These are phyloP conservation scores for Tothia fuscella DNA, from an alignment of 2,329 filamentous ascomycete genomes.

Conservation along the genomic window DNA sequence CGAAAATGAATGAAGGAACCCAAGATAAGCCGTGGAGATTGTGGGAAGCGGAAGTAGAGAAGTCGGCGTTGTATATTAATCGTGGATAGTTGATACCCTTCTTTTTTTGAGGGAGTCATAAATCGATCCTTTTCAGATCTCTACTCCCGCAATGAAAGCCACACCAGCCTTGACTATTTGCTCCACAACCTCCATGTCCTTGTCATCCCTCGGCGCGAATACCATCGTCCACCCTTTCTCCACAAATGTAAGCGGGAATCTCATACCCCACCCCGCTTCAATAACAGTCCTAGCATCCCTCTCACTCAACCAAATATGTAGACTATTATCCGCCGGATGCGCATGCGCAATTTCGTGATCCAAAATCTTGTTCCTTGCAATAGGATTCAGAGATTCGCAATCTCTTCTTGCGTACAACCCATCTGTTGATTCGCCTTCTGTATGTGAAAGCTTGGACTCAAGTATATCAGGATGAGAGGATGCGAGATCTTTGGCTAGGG, in stretches of 20 bases:
- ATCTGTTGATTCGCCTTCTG: slow-evolving; percentile 6
- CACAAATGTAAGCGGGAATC: slow-evolving; percentile 56
- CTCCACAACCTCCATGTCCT: slow-evolving; percentile 55
- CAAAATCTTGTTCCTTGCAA: slow-evolving; percentile 2
- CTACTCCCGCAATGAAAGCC: slow-evolving; percentile 44
- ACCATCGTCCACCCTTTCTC: slow-evolving; percentile 68
- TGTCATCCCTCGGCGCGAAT: slow-evolving; percentile 61
- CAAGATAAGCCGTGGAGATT: slow-evolving; percentile 20
- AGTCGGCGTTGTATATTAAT: slow-evolving; percentile 17
- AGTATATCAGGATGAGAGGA: slow-evolving; percentile 3
- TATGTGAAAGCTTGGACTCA: background rate
- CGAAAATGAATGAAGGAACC: slow-evolving; percentile 19
- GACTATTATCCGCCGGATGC: slow-evolving; percentile 9
- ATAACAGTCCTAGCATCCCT: slow-evolving; percentile 58
- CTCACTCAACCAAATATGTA: slow-evolving; percentile 7
- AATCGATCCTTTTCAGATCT: background rate
- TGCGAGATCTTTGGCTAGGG: slow-evolving; percentile 3
- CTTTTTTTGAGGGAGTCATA: background rate
- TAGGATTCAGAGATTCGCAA: slow-evolving; percentile 1
- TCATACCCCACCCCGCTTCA: slow-evolving; percentile 66
- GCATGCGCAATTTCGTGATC: slow-evolving; percentile 10
- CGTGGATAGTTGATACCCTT: slow-evolving; percentile 1
- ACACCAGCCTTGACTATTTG: slow-evolving; percentile 62
- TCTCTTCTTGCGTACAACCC: slow-evolving; percentile 1
- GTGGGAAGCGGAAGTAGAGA: slow-evolving; percentile 21